phyloP scores from a whole-genome alignment of 768 basidiomycete genomes.

The Mycena amicta region DNA sequence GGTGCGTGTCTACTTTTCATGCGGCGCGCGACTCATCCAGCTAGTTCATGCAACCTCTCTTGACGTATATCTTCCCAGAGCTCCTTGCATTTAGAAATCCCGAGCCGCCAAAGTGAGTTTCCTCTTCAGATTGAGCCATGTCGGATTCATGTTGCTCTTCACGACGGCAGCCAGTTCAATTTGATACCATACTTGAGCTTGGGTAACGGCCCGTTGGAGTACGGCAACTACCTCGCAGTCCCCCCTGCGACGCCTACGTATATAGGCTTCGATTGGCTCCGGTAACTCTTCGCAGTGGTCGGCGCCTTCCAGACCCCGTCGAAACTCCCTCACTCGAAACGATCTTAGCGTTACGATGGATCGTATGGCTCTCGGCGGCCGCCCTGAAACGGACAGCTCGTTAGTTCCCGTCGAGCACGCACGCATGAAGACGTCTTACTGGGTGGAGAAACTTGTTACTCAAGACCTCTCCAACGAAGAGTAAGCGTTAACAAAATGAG shows the following conservation, averaged over 20 bases:
- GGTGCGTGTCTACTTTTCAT: too few relatives aligned
- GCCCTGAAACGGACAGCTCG: slow-evolving; percentile 44
- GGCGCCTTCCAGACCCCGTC: slow-evolving; percentile 34
- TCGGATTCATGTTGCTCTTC: too few relatives aligned
- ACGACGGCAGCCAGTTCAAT: slow-evolving; percentile 25
- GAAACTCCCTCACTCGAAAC: slow-evolving; percentile 53
- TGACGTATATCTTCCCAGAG: slow-evolving; percentile 22
- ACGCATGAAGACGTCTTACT: slow-evolving; percentile 71
- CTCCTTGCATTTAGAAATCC: slow-evolving; percentile 19
- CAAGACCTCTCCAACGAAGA: slow-evolving; percentile 48
- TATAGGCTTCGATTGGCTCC: slow-evolving; percentile 40
- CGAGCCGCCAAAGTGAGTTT: slow-evolving; percentile 9
- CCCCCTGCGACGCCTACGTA: slow-evolving; percentile 18
- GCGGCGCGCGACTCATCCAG: too few relatives aligned
- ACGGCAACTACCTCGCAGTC: slow-evolving; percentile 18
- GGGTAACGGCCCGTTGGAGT: slow-evolving; percentile 24
- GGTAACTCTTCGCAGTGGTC: slow-evolving; percentile 37
- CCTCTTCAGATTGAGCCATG: too few relatives aligned
- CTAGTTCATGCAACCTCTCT: slow-evolving; percentile 1
- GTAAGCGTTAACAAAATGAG: too few relatives aligned
- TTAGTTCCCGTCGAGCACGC: slow-evolving; percentile 54
- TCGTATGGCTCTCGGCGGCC: slow-evolving; percentile 64
- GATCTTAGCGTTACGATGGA: slow-evolving; percentile 66
- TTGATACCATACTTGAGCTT: slow-evolving; percentile 17
- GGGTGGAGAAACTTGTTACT: slow-evolving; percentile 65